Base-by-base conservation (phyloP, 2,329 filamentous ascomycete species). In the Xylariaceae sp. region DNA sequence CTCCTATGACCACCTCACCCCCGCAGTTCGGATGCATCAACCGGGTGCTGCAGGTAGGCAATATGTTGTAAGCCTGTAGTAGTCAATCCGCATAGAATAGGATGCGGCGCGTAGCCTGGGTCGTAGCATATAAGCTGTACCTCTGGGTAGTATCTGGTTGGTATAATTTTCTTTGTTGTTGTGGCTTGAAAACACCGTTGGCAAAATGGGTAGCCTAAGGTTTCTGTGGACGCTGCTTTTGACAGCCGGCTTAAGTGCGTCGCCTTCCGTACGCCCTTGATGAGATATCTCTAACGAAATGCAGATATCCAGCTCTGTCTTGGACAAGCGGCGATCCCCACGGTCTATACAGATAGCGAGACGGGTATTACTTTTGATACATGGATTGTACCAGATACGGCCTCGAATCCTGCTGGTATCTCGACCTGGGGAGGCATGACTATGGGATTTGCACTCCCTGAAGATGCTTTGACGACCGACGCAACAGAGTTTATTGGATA, bases 401-500 rank as follows among this genome's bases (percentile, higher is more conserved):
- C 62, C 32, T 55, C 59, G 9, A 58, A 57, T 32, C 58, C 46
- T 29, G 32, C 51, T 34, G 67, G 71, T 49, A 68, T 68, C 5
- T 67, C 72, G 8, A 72, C 72, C 15, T 59, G 65, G 47, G 77
- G 75, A 52, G 75, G 75, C 34, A 72, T 79, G 47, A 76, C 74
- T 30, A 80, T 80, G 47, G 82, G 82, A 62, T 62, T 85, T 48
- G 78, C 77, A 1, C 69, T 85, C 15, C 81, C 81, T 5, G 60
- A 67, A 15, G 69, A 76, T 63, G 78, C 78, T 1, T 58, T 76
- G 43, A 74, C 69, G 0, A 74, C 65, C 19, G 74, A 78, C 49
- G 72, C 75, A 5, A 74, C 70, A 42, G 83, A 85, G 63, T 84
- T 83, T 60, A 80, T 85, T 53, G 83, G 82, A 36, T 74, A 80